Conservation (phyloP, 768 basidiomycete species). For the Phlebiopsis gigantea region DNA sequence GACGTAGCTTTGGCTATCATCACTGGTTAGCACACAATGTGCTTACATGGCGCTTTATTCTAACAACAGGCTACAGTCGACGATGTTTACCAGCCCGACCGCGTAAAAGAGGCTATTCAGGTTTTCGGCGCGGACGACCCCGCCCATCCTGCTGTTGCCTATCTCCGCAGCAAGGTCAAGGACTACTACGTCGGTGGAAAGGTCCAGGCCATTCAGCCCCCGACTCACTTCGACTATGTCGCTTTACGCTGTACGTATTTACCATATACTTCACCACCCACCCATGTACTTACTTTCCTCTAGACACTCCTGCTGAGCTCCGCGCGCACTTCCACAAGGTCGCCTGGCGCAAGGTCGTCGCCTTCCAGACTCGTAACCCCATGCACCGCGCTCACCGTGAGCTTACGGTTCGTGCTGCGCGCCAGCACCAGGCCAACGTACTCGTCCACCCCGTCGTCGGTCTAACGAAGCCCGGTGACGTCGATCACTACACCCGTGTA, state of each 20-base stretch:
- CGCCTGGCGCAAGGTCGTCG: constrained; percentile 94
- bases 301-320: constrained; percentile 90
- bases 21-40: constrained; percentile 44
- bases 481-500: constrained; percentile 91
- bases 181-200: constrained; percentile 91
- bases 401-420: constrained; percentile 89
- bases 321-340: constrained; percentile 95
- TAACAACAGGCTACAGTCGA: constrained; percentile 46
- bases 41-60: background rate
- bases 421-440: constrained; percentile 91
- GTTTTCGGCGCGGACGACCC: constrained; percentile 95
- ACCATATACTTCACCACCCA: background rate
- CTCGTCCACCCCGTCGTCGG: constrained; percentile 98
- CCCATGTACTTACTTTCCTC: background rate
- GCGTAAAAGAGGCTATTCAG: constrained; percentile 78
- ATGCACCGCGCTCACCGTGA: constrained; percentile 99
- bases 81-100: constrained; percentile 87
- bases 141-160: constrained; percentile 90
- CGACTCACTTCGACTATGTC: constrained; percentile 94
- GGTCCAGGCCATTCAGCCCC: constrained; percentile 86
- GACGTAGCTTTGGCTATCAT: constrained; percentile 90
- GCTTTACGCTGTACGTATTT: constrained; percentile 74
- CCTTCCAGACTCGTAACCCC: constrained; percentile 98
- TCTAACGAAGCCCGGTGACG: constrained; percentile 92
- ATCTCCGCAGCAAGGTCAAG: constrained; percentile 81